These are phyloP conservation scores for Salvia splendens DNA, from an alignment of 257 asterid genomes.

Conservation along the genomic window DNA sequence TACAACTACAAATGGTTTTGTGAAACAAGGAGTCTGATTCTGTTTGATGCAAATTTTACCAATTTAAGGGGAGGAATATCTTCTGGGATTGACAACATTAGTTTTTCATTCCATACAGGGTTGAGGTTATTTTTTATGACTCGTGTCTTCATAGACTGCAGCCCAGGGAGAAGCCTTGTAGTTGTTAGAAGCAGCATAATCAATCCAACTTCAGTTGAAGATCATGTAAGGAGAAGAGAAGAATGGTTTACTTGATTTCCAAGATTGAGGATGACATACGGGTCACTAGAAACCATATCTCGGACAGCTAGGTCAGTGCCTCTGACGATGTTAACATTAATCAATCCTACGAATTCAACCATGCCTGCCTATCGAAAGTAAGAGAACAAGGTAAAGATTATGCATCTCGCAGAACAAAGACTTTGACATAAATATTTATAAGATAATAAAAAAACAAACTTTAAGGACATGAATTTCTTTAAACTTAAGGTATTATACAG, in stretches of 20 bases:
- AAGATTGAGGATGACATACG: constrained; percentile 78
- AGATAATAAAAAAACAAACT: neutral
- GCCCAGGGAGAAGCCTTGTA: neutral
- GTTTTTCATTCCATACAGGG: constrained; percentile 93
- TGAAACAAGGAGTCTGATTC: neutral
- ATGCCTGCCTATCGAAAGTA: constrained; percentile 74
- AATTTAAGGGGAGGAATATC: constrained; percentile 78
- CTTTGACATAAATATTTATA: neutral
- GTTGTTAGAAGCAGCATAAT: constrained; percentile 15
- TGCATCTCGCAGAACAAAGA: constrained; percentile 1
- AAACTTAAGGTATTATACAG: too few species aligned
- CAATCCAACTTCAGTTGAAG: neutral
- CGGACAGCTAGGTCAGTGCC: constrained; percentile 90
- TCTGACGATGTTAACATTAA: constrained; percentile 76
- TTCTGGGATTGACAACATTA: constrained; percentile 93
- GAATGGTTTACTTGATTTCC: constrained; percentile 70
- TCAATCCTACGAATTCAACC: constrained; percentile 90
- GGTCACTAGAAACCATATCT: constrained; percentile 87
- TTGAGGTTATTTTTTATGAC: constrained; percentile 90
- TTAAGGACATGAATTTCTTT: too few species aligned
- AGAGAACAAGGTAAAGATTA: constrained; percentile 29
- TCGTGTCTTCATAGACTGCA: constrained; percentile 80
- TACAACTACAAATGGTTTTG: too few species aligned
- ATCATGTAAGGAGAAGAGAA: constrained; percentile 5
- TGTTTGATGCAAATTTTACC: constrained; percentile 35